phyloP scores from a whole-genome alignment of 345 rosid genomes.

The Cochlearia excelsa region DNA sequence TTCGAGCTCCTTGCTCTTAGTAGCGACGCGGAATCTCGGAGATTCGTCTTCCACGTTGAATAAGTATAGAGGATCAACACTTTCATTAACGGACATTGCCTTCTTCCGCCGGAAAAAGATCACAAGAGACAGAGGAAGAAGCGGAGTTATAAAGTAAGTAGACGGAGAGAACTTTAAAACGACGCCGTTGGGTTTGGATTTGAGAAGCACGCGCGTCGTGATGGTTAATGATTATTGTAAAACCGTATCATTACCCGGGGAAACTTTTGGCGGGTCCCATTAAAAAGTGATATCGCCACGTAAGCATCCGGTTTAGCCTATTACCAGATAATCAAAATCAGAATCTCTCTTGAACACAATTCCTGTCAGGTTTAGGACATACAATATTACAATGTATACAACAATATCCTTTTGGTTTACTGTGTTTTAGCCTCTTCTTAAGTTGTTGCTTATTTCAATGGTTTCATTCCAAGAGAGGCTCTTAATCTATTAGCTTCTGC shows the following conservation, averaged over 20 bases:
- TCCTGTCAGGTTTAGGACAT: slow-evolving; percentile 15
- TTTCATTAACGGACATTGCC: slow-evolving; percentile 30
- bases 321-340: not conserved
- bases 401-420: too few relatives aligned
- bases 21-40: slow-evolving; percentile 37
- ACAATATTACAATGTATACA: not conserved
- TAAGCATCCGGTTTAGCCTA: not conserved
- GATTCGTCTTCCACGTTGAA: slow-evolving; percentile 55
- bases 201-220: slow-evolving; percentile 31
- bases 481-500: too few relatives aligned
- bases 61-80: slow-evolving; percentile 49
- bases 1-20: slow-evolving; percentile 54
- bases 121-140: too few relatives aligned
- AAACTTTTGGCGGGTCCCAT: slow-evolving; percentile 9
- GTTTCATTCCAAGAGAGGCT: too few relatives aligned
- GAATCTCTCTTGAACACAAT: not conserved
- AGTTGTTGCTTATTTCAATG: too few relatives aligned
- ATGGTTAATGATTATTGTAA: slow-evolving; percentile 17
- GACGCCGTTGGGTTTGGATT: not conserved
- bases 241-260: slow-evolving; percentile 15
- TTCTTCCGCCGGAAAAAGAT: slow-evolving; percentile 1
- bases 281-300: slow-evolving; percentile 3
- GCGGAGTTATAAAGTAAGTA: too few relatives aligned
- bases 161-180: not conserved
- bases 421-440: too few relatives aligned